These are phyloP conservation scores for Leccinum longicurvipes DNA, from an alignment of 768 basidiomycete species.

Conservation along the genomic window DNA sequence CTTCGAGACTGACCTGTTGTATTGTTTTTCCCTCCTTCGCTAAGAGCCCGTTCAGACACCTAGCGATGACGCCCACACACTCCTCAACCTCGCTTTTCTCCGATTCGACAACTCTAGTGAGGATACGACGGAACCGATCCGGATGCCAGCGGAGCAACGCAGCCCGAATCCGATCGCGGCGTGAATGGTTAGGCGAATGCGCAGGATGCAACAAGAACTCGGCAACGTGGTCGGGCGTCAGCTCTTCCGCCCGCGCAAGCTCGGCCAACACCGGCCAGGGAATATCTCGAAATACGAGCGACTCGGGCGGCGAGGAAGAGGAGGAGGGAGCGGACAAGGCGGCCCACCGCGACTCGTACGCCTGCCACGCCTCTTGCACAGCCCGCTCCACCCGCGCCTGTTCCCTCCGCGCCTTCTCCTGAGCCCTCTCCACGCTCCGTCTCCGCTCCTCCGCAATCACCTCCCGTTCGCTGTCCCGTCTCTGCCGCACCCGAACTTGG, in stretches of 20 bases:
- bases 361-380: conserved; percentile 54
- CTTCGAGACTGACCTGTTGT: conserved; percentile 17
- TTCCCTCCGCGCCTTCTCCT: conserved; percentile 44
- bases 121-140: conserved; percentile 63
- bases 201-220: conserved; percentile 61
- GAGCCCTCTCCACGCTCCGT: conserved; percentile 29
- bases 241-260: conserved; percentile 45
- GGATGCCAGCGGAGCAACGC: conserved; percentile 81
- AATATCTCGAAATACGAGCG: conserved; percentile 55
- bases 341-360: conserved; percentile 68
- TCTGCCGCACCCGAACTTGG: conserved; percentile 48
- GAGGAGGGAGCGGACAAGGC: conserved; percentile 32
- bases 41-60: conserved; percentile 67
- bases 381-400: conserved; percentile 42
- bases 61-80: conserved; percentile 61
- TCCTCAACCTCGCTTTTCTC: conserved; percentile 57
- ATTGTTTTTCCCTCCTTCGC: conserved; percentile 32
- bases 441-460: conserved; percentile 47
- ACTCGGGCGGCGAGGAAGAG: conserved; percentile 34
- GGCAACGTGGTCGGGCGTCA: conserved; percentile 52
- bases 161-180: conserved; percentile 62
- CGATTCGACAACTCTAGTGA: conserved; percentile 47
- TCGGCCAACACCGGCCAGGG: conserved; percentile 64
- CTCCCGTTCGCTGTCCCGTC: conserved; percentile 48
- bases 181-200: conserved; percentile 56